A percentile compares a stretch with the other conserved stretches of the same genome.
Evolutionary conservation across 257 asterid species (phyloP).

Genomic region (Hygrophila difformis): DNA sequence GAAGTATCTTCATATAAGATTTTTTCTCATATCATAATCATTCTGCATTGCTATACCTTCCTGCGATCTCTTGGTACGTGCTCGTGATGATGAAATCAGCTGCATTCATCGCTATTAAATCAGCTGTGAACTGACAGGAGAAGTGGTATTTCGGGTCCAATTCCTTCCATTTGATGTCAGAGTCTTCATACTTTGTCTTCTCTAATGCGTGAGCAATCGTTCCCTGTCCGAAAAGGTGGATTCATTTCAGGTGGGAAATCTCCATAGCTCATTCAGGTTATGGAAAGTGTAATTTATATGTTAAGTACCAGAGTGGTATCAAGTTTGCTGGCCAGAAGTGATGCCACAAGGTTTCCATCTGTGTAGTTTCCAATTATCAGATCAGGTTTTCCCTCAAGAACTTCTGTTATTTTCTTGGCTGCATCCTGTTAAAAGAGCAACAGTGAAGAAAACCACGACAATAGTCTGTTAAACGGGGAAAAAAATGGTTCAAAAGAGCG

Average conservation of each 20-base stretch:
- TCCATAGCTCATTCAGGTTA: not conserved
- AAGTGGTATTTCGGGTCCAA: conserved; percentile 72
- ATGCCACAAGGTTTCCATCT: conserved; percentile 90
- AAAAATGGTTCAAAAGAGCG: not conserved
- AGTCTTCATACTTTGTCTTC: conserved; percentile 92
- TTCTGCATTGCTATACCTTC: conserved; percentile 38
- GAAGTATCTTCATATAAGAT: no score
- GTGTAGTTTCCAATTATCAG: conserved; percentile 78
- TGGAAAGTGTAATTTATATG: no score
- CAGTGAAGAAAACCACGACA: not conserved
- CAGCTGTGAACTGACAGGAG: conserved; percentile 92
- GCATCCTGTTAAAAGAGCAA: conserved; percentile 42
- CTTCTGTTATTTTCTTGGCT: conserved; percentile 45
- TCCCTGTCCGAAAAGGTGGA: conserved; percentile 35
- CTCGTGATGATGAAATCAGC: conserved; percentile 91
- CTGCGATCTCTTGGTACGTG: conserved; percentile 93
- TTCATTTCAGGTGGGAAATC: not conserved
- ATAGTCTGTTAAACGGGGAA: not conserved
- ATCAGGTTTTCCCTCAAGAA: conserved; percentile 93
- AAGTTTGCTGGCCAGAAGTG: conserved; percentile 88
- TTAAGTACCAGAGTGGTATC: conserved; percentile 72
- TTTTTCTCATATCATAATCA: no score
- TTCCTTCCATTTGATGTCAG: conserved; percentile 82
- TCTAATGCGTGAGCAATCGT: conserved; percentile 93
- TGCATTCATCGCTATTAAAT: conserved; percentile 76